Base-by-base conservation (phyloP, 805 yeast species). In the Cyberlindnera misumaiensis region DNA sequence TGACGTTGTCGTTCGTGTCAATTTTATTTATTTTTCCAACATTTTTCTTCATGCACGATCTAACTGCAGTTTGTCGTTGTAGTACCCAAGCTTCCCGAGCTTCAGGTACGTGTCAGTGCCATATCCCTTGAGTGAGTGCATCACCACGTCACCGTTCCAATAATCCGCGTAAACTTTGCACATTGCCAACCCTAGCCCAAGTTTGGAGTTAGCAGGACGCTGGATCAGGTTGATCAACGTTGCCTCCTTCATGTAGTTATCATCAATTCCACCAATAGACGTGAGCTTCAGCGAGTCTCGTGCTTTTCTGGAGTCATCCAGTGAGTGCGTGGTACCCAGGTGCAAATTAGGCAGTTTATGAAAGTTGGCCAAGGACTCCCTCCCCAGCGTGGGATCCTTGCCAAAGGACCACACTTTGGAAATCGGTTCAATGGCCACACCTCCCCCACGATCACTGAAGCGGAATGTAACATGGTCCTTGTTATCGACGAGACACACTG, bases 81-180 rank as follows among this genome's bases (percentile, higher is more conserved):
- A 72, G 47, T 75, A 72, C 36, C 96, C 96, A 40, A 87, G 69
- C 56, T 86, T 84, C 24, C 88, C 82, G 42, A 90, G 64, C 25
- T 82, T 77, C 53, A 93, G 63, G 43, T 82, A 80, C 0, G 90
- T 88, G 55, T 90, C 98, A 28, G 93, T 78, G 3, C 98, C 98
- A 50, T 82, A 86, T 3, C 96, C 97, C 43, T 87, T 90, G 36
- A 90, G 64, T 0, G 94, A 81, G 49, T 80, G 80, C 71, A 90
- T 75, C 42, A 79, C 80, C 36, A 90, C 60, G 36, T 82, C 84
- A 6, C 97, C 97, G 50, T 89, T 93, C 97, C 97, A 90, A 60
- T 90, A 90, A 51, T 90, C 97, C 0, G 95, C 86, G 55, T 90
- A 90, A 0, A 89, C 86, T 49, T 85, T 80, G 52, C 96, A 83